Percentiles rank a stretch among this genome's conserved stretches.
Evolutionary conservation across 2,329 filamentous ascomycete species (phyloP).

Genomic region (Chlorencoelia australis): DNA sequence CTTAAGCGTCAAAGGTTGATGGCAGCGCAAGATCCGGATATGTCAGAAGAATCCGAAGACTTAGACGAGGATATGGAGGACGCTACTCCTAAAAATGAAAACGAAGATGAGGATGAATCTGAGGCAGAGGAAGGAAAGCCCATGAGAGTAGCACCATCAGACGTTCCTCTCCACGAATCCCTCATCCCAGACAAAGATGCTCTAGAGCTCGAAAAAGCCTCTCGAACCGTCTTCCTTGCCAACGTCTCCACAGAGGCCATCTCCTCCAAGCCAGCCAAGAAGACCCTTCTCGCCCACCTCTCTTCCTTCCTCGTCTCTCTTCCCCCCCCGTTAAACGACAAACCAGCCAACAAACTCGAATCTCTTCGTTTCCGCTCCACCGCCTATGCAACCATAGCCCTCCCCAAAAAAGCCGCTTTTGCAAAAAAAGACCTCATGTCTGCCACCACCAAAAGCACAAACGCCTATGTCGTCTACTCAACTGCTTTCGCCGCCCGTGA

Average conservation of each 20-base stretch:
- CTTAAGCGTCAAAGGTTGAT: slow-evolving; percentile 43
- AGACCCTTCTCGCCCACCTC: slow-evolving; percentile 66
- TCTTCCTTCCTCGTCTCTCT: slow-evolving; percentile 58
- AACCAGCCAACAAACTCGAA: slow-evolving; percentile 62
- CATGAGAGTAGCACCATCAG: slow-evolving; percentile 32
- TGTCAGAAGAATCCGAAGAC: slow-evolving; percentile 19
- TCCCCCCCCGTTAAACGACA: slow-evolving; percentile 34
- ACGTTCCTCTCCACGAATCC: slow-evolving; percentile 43
- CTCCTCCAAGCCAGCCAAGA: slow-evolving; percentile 71
- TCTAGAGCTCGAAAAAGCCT: slow-evolving; percentile 70
- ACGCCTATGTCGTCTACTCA: slow-evolving; percentile 87
- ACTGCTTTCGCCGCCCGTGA: slow-evolving; percentile 64
- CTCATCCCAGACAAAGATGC: slow-evolving; percentile 42
- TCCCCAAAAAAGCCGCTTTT: slow-evolving; percentile 91
- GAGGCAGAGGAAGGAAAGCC: slow-evolving; percentile 24
- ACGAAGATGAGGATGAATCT: slow-evolving; percentile 18
- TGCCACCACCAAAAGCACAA: slow-evolving; percentile 82
- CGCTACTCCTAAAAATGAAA: slow-evolving; percentile 18
- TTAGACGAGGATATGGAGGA: slow-evolving; percentile 21
- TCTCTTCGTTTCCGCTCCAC: slow-evolving; percentile 92
- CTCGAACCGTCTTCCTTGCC: slow-evolving; percentile 82
- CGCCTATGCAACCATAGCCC: slow-evolving; percentile 63
- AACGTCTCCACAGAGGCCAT: slow-evolving; percentile 83
- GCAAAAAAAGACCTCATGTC: slow-evolving; percentile 87
- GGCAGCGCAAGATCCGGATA: slow-evolving; percentile 29